phyloP scores from a whole-genome alignment of 768 basidiomycete species.

The Lentinula sp. region DNA sequence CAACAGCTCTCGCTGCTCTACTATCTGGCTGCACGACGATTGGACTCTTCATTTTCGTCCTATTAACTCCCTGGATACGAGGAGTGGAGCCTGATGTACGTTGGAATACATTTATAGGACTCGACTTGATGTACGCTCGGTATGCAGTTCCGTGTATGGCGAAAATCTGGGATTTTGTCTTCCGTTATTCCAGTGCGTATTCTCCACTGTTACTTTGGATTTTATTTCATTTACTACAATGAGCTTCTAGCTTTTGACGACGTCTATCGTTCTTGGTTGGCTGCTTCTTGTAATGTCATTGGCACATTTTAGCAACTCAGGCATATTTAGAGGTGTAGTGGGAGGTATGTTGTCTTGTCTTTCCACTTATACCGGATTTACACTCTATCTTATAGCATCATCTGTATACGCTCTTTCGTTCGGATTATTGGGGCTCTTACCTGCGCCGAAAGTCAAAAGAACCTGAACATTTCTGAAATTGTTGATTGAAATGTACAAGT shows the following conservation, averaged over 20 bases:
- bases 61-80: slow-evolving; percentile 59
- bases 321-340: slow-evolving; percentile 56
- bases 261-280: slow-evolving; percentile 68
- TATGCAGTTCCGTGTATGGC: slow-evolving; percentile 66
- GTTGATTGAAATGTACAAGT: neutral
- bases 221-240: neutral
- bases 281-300: slow-evolving; percentile 54
- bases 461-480: neutral
- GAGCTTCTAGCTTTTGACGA: slow-evolving; percentile 43
- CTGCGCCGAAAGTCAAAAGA: slow-evolving; percentile 44
- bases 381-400: slow-evolving; percentile 37
- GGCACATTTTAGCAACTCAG: slow-evolving; percentile 61
- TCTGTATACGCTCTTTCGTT: slow-evolving; percentile 66
- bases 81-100: slow-evolving; percentile 68
- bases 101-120: slow-evolving; percentile 8
- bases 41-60: slow-evolving; percentile 64
- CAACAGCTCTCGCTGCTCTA: slow-evolving; percentile 46
- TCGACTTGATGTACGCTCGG: neutral
- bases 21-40: slow-evolving; percentile 57
- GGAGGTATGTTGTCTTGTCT: slow-evolving; percentile 41
- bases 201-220: neutral
- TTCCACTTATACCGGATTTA: neutral
- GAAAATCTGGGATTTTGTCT: slow-evolving; percentile 62
- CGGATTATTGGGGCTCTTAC: slow-evolving; percentile 70
- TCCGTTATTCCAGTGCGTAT: slow-evolving; percentile 55